Percentiles rank a stretch among this genome's conserved stretches.
Conservation (phyloP, 495 filamentous ascomycete species). For the Daldinia decipiens region DNA sequence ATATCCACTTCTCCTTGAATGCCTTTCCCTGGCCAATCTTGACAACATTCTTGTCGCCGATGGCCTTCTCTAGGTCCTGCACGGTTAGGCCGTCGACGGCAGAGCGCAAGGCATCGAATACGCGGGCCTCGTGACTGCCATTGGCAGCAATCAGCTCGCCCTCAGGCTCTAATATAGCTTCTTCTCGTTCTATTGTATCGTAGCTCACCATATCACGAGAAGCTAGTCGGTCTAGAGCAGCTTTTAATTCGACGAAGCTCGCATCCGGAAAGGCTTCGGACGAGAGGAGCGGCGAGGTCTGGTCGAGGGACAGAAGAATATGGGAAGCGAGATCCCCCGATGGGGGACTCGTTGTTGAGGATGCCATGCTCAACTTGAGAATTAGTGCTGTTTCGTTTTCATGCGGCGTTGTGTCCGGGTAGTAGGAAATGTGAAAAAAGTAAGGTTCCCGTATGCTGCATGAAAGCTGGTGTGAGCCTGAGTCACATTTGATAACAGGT, state of each 20-base stretch:
- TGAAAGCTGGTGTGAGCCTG: constrained; percentile 14
- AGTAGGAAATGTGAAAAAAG: not conserved
- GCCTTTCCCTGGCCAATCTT: constrained; percentile 96
- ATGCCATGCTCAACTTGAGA: constrained; percentile 42
- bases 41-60: constrained; percentile 84
- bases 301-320: constrained; percentile 73
- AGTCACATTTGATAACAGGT: constrained; percentile 23
- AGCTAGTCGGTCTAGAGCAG: constrained; percentile 83
- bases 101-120: constrained; percentile 84
- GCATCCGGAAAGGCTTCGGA: constrained; percentile 78
- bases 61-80: constrained; percentile 73
- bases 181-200: constrained; percentile 81
- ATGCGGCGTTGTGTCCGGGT: not conserved
- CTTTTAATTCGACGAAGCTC: constrained; percentile 79
- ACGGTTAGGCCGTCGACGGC: constrained; percentile 83
- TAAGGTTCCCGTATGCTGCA: not conserved
- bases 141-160: constrained; percentile 79
- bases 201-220: constrained; percentile 88
- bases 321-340: constrained; percentile 68
- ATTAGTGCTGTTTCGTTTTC: not conserved
- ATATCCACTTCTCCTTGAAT: constrained; percentile 96
- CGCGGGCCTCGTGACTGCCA: constrained; percentile 93
- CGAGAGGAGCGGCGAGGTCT: constrained; percentile 73
- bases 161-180: constrained; percentile 80
- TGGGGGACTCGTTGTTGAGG: constrained; percentile 29